Conservation (phyloP, 2,329 filamentous ascomycete genomes). For the Fusarium burgessii region DNA sequence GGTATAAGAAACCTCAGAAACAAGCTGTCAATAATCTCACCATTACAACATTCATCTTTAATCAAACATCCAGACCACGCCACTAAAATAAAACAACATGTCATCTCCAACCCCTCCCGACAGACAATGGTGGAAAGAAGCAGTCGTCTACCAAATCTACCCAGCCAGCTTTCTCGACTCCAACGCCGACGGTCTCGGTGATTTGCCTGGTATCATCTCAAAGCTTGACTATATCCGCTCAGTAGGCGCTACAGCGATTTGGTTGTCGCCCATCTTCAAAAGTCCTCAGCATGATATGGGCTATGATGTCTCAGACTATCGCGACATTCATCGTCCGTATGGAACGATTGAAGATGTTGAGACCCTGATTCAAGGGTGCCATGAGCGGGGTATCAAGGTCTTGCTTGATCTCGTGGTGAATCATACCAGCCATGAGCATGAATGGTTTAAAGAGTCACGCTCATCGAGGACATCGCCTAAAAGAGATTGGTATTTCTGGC, state of each 20-base stretch:
- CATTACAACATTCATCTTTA: background rate
- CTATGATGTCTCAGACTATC: slow-evolving; percentile 73
- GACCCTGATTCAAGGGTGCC: slow-evolving; percentile 67
- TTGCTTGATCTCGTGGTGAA: slow-evolving; percentile 49
- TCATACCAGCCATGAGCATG: slow-evolving; percentile 55
- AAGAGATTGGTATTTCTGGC: slow-evolving; percentile 69
- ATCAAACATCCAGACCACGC: background rate
- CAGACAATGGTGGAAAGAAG: slow-evolving; percentile 40
- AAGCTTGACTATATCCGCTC: slow-evolving; percentile 47
- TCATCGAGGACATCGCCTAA: slow-evolving; percentile 62
- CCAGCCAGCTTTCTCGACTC: slow-evolving; percentile 44
- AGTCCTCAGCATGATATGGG: slow-evolving; percentile 71
- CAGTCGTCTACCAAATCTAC: slow-evolving; percentile 53
- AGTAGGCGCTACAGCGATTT: slow-evolving; percentile 36
- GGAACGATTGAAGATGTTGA: slow-evolving; percentile 76
- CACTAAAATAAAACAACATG: slow-evolving; percentile 8
- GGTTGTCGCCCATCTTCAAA: slow-evolving; percentile 48
- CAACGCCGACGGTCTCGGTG: slow-evolving; percentile 40
- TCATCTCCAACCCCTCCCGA: slow-evolving; percentile 2
- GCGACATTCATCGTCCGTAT: slow-evolving; percentile 59
- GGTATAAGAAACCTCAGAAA: background rate
- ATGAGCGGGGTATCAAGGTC: slow-evolving; percentile 52
- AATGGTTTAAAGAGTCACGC: slow-evolving; percentile 69
- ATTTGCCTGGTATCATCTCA: slow-evolving; percentile 41
- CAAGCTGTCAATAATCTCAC: background rate